These are phyloP conservation scores for Plasmodium chabaudi DNA, from an alignment of 169 alveolate genomes.

Conservation along the genomic window DNA sequence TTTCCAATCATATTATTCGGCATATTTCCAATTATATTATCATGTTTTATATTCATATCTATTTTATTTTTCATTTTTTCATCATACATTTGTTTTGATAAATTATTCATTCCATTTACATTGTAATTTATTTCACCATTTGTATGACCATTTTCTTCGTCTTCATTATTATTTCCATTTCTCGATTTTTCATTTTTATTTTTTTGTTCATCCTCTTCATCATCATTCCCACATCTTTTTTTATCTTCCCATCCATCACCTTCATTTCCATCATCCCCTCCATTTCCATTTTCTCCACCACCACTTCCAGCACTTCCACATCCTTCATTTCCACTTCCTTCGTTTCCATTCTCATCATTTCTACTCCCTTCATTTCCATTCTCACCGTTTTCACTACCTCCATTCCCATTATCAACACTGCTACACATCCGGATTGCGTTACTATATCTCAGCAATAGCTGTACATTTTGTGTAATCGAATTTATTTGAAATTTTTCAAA, in stretches of 20 bases:
- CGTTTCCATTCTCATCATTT: not conserved
- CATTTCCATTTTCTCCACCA: not conserved
- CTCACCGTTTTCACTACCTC: not conserved
- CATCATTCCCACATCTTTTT: not conserved
- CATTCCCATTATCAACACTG: constrained; percentile 7
- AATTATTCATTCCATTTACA: not conserved
- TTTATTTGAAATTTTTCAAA: no score
- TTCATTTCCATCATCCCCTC: not conserved
- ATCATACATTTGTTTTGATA: no score
- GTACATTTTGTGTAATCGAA: no score
- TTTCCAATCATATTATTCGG: no score
- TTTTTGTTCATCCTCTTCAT: not conserved
- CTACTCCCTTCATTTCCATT: not conserved
- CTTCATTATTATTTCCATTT: not conserved
- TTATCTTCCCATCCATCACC: not conserved
- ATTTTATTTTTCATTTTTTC: no score
- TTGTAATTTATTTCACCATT: not conserved
- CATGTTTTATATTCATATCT: no score
- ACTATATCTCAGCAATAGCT: no score
- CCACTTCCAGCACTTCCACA: not conserved
- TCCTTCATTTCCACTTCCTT: not conserved
- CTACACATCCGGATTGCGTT: not conserved
- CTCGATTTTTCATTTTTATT: not conserved
- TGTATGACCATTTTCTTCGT: not conserved
- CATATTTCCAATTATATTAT: no score